These are phyloP conservation scores for Cornus controversa DNA, from an alignment of 148 eudicot genomes.

Conservation along the genomic window DNA sequence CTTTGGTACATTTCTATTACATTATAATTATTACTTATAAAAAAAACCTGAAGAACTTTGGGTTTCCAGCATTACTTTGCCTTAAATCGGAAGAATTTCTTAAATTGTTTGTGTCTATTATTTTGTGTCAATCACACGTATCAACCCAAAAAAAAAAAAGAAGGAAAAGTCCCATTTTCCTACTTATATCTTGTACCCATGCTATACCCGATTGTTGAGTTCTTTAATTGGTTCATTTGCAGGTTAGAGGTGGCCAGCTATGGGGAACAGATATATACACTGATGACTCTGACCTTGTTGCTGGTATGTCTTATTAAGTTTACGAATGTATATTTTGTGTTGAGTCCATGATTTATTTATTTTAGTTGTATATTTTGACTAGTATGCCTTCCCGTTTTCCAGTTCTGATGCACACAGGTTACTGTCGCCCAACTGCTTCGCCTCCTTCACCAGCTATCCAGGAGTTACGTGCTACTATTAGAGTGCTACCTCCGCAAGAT, in stretches of 20 bases:
- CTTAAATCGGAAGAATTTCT: not conserved
- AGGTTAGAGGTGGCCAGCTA: constrained; percentile 97
- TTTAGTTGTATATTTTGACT: constrained; percentile 7
- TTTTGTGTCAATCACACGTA: not conserved
- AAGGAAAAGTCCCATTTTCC: not conserved
- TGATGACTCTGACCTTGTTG: constrained; percentile 98
- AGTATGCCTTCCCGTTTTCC: constrained; percentile 19
- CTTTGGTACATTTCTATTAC: too few species aligned
- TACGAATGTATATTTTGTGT: not conserved
- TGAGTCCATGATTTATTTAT: not conserved
- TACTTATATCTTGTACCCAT: not conserved
- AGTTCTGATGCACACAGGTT: constrained; percentile 99
- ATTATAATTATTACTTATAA: too few species aligned
- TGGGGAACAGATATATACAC: constrained; percentile 99
- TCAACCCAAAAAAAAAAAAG: too few species aligned
- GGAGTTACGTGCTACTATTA: constrained; percentile 81
- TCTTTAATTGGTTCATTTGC: constrained; percentile 31
- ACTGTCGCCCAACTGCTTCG: constrained; percentile 87
- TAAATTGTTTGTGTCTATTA: not conserved
- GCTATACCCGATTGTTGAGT: not conserved
- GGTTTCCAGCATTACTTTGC: not conserved
- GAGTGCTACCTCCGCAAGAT: constrained; percentile 91
- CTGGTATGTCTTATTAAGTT: constrained; percentile 54
- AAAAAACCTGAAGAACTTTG: not conserved
- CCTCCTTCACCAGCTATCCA: constrained; percentile 84